A percentile compares a stretch with the other conserved stretches of the same genome.
phyloP scores from a whole-genome alignment of 2,329 filamentous ascomycete genomes.

The Ceratocystis albifundus region DNA sequence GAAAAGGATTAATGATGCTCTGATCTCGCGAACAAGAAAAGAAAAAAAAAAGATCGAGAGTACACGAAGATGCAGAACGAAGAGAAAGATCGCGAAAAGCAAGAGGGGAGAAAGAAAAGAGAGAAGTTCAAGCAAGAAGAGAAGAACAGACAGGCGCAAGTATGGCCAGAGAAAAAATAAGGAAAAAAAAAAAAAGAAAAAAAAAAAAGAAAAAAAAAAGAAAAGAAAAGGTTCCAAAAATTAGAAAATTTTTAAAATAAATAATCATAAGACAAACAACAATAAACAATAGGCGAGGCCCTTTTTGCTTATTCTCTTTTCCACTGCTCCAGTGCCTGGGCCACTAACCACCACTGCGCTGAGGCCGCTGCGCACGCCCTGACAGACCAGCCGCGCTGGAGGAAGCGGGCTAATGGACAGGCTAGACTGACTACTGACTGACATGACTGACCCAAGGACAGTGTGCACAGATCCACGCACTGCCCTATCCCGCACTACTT shows the following conservation, averaged over 20 bases:
- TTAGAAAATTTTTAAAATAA: neutral
- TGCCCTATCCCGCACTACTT: accelerated
- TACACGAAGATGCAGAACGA: constrained; percentile 2
- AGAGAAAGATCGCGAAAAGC: constrained; percentile 14
- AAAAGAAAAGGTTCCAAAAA: neutral
- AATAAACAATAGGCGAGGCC: neutral
- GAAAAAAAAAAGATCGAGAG: constrained; percentile 12
- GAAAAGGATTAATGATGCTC: constrained; percentile 7
- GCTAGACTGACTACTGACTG: too few relatives aligned
- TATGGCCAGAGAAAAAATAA: too few relatives aligned
- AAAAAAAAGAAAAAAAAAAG: too few relatives aligned
- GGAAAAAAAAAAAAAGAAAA: too few relatives aligned
- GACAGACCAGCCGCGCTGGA: too few relatives aligned
- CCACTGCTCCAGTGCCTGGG: too few relatives aligned
- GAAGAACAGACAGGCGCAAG: neutral
- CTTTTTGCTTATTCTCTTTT: too few relatives aligned
- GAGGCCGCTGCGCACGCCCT: neutral
- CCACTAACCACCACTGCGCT: neutral
- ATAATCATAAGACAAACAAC: neutral
- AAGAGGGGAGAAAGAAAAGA: constrained; percentile 8
- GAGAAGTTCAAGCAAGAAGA: too few relatives aligned
- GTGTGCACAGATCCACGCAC: neutral
- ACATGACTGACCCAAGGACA: neutral
- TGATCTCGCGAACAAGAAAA: neutral
- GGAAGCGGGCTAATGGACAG: too few relatives aligned